Evolutionary conservation across 2,329 filamentous ascomycete species (phyloP), one percentile per base, ranked within the genome.

Genomic region (Xenosphaeropsis pyriputrescens): DNA sequence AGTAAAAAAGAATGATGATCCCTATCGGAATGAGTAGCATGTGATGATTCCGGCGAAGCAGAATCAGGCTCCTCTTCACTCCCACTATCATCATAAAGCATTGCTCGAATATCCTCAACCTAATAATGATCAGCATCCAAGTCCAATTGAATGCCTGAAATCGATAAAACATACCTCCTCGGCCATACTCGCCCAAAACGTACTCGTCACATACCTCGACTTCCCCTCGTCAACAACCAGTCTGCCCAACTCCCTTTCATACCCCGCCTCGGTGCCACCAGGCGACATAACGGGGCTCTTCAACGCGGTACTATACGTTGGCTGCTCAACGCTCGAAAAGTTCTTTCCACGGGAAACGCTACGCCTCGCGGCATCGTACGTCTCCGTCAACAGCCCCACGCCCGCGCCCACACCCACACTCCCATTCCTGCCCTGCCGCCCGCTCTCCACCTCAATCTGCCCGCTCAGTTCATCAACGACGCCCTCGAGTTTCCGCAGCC

Each of bases 191-290:
- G 79, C 46, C 79, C 79, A 85, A 50, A 86, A 84, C 6, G 72
- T 78, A 53, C 75, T 83, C 59, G 79, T 84, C 46, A 88, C 73
- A 52, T 86, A 88, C 52, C 79, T 65, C 39, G 73, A 76, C 41
- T 72, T 73, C 39, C 67, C 66, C 41, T 85, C 78, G 43, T 79
- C 78, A 29, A 85, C 59, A 1, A 86, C 77, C 37, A 88, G 57
- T 22, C 79, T 64, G 2, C 81, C 54, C 79, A 55, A 82, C 29
- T 42, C 38, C 34, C 42, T 44, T 45, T 39, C 38, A 45, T 1
- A 42, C 39, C 13, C 22, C 22, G 22, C 8, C 22, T 26, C 22
- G 7, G 22, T 26, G 22, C 22, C 22, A 26, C 3, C 8, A 26
- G 22, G 8, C 22, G 8, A 26, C 8, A 9, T 5, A 26, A 26